Percentiles rank a stretch among this genome's conserved stretches.
Evolutionary conservation across 176 grass and related monocot species (phyloP).

Genomic region (Triticum urartu): DNA sequence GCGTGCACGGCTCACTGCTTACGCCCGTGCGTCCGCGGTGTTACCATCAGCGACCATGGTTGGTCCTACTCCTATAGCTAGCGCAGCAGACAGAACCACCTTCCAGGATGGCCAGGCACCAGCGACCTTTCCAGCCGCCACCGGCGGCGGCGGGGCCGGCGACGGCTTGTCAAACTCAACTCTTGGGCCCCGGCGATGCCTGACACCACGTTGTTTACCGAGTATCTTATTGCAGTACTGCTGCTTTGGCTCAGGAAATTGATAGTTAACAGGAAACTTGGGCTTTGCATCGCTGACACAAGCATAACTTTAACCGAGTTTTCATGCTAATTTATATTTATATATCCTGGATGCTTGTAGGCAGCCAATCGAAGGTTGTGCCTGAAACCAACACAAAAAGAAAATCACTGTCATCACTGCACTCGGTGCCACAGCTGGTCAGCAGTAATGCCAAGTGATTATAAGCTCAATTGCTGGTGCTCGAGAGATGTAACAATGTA

Average conservation of each 20-base stretch:
- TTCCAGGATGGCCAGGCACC: neutral
- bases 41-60: neutral
- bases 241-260: neutral
- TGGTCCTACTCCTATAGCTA: neutral
- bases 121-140: slow-evolving; percentile 29
- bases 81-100: neutral
- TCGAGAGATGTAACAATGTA: too few relatives aligned
- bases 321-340: neutral
- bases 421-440: too few relatives aligned
- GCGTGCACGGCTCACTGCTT: slow-evolving; percentile 41
- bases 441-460: too few relatives aligned
- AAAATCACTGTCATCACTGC: too few relatives aligned
- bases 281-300: neutral
- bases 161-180: neutral
- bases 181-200: neutral
- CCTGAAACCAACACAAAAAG: slow-evolving; percentile 11
- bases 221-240: slow-evolving; percentile 5
- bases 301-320: neutral
- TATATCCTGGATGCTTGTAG: neutral
- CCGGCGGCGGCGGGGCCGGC: neutral
- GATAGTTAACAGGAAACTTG: too few relatives aligned
- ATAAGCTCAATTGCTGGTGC: too few relatives aligned
- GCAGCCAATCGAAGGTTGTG: neutral
- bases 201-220: neutral
- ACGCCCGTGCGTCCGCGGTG: neutral